These are phyloP conservation scores for Fraxinus quadrangulata DNA, from an alignment of 257 asterid genomes.

Conservation along the genomic window DNA sequence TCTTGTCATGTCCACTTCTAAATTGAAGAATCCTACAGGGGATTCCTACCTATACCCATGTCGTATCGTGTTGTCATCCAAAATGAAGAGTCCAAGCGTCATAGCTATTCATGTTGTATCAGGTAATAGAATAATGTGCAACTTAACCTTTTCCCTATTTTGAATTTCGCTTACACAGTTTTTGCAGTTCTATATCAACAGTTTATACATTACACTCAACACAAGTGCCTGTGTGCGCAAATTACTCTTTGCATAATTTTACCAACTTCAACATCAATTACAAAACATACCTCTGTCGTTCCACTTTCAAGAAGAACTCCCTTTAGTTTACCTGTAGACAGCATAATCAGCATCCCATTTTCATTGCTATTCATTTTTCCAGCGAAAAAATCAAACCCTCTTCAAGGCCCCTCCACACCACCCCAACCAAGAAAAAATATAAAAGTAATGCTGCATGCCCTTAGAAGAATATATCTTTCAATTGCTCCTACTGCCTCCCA, in stretches of 20 bases:
- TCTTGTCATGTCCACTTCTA: no score
- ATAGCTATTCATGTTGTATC: not conserved
- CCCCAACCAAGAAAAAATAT: not conserved
- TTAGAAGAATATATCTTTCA: no score
- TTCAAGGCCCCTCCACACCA: not conserved
- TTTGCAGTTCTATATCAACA: not conserved
- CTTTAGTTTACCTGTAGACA: conserved; percentile 77
- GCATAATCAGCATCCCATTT: not conserved
- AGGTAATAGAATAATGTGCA: not conserved
- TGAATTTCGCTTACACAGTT: not conserved
- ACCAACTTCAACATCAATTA: not conserved
- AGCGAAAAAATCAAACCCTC: not conserved
- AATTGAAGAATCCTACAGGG: no score
- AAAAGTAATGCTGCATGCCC: no score
- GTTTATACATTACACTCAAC: not conserved
- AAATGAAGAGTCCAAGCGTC: no score
- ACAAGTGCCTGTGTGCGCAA: not conserved
- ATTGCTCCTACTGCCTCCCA: not conserved
- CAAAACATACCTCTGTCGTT: conserved; percentile 70
- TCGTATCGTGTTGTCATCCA: no score
- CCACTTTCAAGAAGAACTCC: conserved; percentile 96
- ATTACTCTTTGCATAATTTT: not conserved
- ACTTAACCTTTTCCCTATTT: not conserved
- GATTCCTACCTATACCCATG: no score
- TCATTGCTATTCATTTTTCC: not conserved